phyloP scores from a whole-genome alignment of 2,329 filamentous ascomycete species.

The Juglanconis juglandina region DNA sequence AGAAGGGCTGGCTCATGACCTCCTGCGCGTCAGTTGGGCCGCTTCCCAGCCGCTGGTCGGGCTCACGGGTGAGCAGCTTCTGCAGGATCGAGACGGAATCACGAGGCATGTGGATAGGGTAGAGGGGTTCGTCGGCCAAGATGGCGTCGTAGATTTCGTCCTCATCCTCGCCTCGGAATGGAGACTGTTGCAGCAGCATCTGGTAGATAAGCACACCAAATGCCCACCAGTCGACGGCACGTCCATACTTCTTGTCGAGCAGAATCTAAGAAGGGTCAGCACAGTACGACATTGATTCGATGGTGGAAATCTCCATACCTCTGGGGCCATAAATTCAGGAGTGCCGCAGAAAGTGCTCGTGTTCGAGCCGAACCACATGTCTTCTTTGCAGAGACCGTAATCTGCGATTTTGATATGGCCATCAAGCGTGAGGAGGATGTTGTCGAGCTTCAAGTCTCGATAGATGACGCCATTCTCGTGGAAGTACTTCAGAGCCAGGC shows the following conservation, averaged over 20 bases:
- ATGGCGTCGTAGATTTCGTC: constrained; percentile 99
- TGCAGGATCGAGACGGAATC: constrained; percentile 97
- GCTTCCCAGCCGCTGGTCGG: constrained; percentile 85
- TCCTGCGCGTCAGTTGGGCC: constrained; percentile 97
- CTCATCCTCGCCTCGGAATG: constrained; percentile 97
- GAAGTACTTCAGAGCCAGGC: constrained; percentile 96
- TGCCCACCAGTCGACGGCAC: constrained; percentile 98
- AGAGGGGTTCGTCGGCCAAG: constrained; percentile 92
- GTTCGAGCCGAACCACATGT: constrained; percentile 98
- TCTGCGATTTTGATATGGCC: constrained; percentile 98
- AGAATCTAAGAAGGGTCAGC: constrained; percentile 62
- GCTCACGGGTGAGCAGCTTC: constrained; percentile 93
- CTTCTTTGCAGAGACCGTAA: constrained; percentile 98
- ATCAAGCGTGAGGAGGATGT: constrained; percentile 90
- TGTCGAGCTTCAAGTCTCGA: constrained; percentile 87
- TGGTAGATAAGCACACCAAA: constrained; percentile 99
- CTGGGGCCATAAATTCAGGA: constrained; percentile 99
- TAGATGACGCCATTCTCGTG: constrained; percentile 99
- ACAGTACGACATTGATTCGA: neutral
- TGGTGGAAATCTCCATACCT: constrained; percentile 54
- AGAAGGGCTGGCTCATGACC: constrained; percentile 98
- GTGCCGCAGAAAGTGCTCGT: constrained; percentile 99
- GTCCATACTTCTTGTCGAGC: constrained; percentile 95
- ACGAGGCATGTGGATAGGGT: constrained; percentile 97
- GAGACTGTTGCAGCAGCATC: constrained; percentile 98